Evolutionary conservation across 352 stramenopile genomes (phyloP), one percentile per base, ranked within the genome.

Genomic region (Phytophthora vignae): DNA sequence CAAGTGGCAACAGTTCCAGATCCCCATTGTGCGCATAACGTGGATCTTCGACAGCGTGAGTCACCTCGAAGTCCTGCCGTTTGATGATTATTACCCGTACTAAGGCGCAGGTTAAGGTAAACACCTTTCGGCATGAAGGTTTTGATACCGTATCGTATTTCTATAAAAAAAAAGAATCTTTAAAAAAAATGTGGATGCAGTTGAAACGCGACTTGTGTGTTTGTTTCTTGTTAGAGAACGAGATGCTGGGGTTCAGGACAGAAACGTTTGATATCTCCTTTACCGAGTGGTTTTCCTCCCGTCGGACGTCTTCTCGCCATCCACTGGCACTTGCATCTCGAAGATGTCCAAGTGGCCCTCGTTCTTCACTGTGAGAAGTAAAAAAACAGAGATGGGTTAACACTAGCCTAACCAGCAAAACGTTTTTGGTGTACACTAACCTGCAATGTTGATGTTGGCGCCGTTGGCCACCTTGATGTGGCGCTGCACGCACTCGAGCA

Each of bases 31-130:
- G 46, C 90, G 89, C 25, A 90, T 94, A 52, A 91, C 87, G 42
- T 96, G 90, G 90, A 84, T 96, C 63, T 92, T 95, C 50, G 90
- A 96, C 74, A 95, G 90, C 73, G 92, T 96, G 70, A 95, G 87
- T 64, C 77, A 96, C 71, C 75, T 95, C 19, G 81, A 92, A 71
- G 81, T 95, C 42, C 79, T 94, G 25, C 84, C 90, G 11, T 96
- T 93, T 60, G 87, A 95, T 59, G 87, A 96, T 61, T 96, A 96
- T 55, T 95, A 94, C 58, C 90, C 90, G 53, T 96, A 95, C 64
- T 95, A 74, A 63, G 33, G 71, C 33, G 3, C 8, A n/a, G 42
- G 38, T 19, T 22, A 5, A 64, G 8, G 29, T 36, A 52, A 53
- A 21, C n/a, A 46, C 25, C 27, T 56, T 29, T 29, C 27, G 3